Evolutionary conservation across 2,329 filamentous ascomycete species (phyloP).

Genomic region (Clarireedia homoeocarpa): DNA sequence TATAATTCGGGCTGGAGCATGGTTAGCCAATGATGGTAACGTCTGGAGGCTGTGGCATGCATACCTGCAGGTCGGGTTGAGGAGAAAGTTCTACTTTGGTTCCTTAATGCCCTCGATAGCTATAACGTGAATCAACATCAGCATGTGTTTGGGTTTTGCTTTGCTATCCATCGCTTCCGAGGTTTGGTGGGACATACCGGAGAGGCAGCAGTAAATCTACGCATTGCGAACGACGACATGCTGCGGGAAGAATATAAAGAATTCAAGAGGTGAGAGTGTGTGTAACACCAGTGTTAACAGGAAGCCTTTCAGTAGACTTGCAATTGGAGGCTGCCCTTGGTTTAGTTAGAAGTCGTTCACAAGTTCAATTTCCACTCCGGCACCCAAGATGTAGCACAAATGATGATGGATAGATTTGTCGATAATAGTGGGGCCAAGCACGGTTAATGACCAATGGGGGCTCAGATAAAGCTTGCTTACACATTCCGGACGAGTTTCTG

Average conservation of each 20-base stretch:
- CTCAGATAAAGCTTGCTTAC: background rate
- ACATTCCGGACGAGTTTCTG: too few relatives aligned
- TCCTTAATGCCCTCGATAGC: conserved; percentile 37
- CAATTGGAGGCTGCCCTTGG: conserved; percentile 6
- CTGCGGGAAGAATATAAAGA: conserved; percentile 30
- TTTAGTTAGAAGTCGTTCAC: conserved; percentile 1
- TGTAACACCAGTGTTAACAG: conserved; percentile 1
- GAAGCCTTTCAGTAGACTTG: background rate
- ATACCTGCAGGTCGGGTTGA: conserved; percentile 73
- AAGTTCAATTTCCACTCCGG: background rate
- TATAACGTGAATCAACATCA: conserved; percentile 19
- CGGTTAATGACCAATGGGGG: background rate
- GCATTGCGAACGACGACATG: conserved; percentile 58
- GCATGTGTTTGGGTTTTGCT: conserved; percentile 11
- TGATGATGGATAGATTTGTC: conserved; percentile 6
- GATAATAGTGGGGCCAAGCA: background rate
- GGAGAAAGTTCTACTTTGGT: conserved; percentile 73
- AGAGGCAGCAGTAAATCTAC: conserved; percentile 49
- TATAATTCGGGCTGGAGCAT: conserved; percentile 66
- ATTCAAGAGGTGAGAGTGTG: conserved; percentile 11
- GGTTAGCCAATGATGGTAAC: conserved; percentile 14
- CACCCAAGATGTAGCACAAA: background rate
- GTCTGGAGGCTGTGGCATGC: conserved; percentile 21
- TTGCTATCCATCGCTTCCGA: conserved; percentile 4
- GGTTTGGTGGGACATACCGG: conserved; percentile 39